Percentiles rank a stretch among this genome's conserved stretches.
Evolutionary conservation across 108 stramenopile genomes (phyloP).

Genomic region (Fistulifera solaris): DNA sequence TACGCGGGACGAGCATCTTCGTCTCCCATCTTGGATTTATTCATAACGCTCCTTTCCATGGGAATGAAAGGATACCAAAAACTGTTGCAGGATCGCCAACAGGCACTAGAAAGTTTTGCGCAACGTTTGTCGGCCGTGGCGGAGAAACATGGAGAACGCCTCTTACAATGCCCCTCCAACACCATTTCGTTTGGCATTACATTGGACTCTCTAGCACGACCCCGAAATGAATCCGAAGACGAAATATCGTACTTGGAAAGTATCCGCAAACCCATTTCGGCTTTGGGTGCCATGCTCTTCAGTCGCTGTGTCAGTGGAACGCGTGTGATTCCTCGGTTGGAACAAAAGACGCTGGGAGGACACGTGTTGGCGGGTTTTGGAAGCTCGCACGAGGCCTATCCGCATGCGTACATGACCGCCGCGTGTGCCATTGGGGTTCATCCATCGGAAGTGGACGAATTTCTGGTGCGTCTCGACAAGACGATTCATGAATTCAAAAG

Average conservation of each 20-base stretch:
- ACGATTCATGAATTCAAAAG: constrained; percentile 48
- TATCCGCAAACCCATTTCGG: constrained; percentile 33
- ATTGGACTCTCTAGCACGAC: constrained; percentile 48
- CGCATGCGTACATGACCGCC: constrained; percentile 86
- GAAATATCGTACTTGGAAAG: constrained; percentile 13
- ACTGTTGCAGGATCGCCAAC: constrained; percentile 50
- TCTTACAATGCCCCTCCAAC: constrained; percentile 78
- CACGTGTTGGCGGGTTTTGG: constrained; percentile 74
- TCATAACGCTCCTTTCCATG: constrained; percentile 93
- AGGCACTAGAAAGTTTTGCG: constrained; percentile 40
- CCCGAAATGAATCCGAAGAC: constrained; percentile 12
- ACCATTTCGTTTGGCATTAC: constrained; percentile 95
- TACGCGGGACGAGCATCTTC: constrained; percentile 97
- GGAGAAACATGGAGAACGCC: constrained; percentile 69
- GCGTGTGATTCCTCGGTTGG: constrained; percentile 54
- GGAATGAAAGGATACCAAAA: constrained; percentile 78
- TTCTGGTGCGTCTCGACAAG: constrained; percentile 74
- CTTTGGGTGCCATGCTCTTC: constrained; percentile 97
- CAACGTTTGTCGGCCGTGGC: constrained; percentile 50
- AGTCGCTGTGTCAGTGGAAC: constrained; percentile 93
- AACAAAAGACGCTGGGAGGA: constrained; percentile 55
- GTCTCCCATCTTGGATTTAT: constrained; percentile 91
- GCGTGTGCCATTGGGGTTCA: constrained; percentile 88
- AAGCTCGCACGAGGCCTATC: constrained; percentile 55
- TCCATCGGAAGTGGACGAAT: constrained; percentile 75